Base-by-base conservation (phyloP, 2,329 filamentous ascomycete species). In the Apiospora koreana region DNA sequence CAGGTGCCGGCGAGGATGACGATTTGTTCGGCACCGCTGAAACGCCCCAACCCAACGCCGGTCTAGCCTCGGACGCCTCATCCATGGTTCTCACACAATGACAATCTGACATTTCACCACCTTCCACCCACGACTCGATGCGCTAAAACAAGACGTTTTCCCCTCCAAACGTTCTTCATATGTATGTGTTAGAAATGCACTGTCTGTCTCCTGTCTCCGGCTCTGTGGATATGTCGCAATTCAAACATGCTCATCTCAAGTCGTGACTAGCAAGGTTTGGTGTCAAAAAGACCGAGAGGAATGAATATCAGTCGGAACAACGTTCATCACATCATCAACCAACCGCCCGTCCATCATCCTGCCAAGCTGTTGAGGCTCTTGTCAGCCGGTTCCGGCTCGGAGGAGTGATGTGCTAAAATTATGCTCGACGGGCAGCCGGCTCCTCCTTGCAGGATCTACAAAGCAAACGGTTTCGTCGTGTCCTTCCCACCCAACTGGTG, bases 71-170 rank as follows among this genome's bases (percentile, higher is more conserved):
- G 41, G 41, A 43, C 41, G 41, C 41, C 41, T 43, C 41, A 5
- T 43, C 41, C 41, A 43, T 43, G 41, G 41, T 43, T 43, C 41
- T 16, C 50, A 58, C 28, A 21, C 50, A 58, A 21, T 18, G 28
- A 35, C 7, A 14, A 18, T 50, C 23, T 50, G 46, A 6, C 48
- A 54, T 31, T 54, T 12, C 28, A 21, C 21, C 7, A n/a, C n/a
- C n/a, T n/a, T n/a, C n/a, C n/a, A n/a, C n/a, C n/a, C n/a, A 62
- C 18, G 4, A 62, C 16, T 35, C 28, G 31, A 38, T 31, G 31
- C 54, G 54, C 54, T 62, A 62, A 38, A 62, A 62, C 54, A 35
- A 35, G 31, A 62, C 31, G 28, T 62, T 62, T 62, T n/a, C 54
- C 31, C 9, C 31, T 23, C 31, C 8, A 54, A 62, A 38, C 31